Base-by-base conservation (phyloP, 1,139 yeast species). In the Kodamaea alishanica region DNA sequence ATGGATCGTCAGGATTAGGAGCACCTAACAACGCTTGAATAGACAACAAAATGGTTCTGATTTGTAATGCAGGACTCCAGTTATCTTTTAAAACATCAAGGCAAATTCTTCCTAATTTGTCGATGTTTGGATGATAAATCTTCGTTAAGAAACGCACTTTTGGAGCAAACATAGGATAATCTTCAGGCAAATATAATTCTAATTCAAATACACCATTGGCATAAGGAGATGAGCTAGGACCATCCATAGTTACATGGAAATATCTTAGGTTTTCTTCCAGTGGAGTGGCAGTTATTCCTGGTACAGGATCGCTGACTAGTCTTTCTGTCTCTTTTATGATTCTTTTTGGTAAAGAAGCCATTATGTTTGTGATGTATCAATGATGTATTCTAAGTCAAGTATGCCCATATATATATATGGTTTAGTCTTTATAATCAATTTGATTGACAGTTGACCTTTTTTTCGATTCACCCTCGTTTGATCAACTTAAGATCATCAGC, bases 61-160 rank as follows among this genome's bases (percentile, higher is more conserved):
- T 92, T 60, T 92, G 97, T 46, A 90, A 72, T 0, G 98, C 98
- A 6, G 98, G 98, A n/a, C 96, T 85, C 98, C 98, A 92, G 63
- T 67, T 73, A 63, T 81, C 86, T 64, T 92, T 92, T 58, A 92
- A 73, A 33, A 92, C 97, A 61, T 92, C 98, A 41, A 92, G 75
- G 64, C 98, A 92, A 52, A 92, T 92, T 50, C 98, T 76, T 4
- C 98, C 98, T 50, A 92, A 72, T 57, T 94, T 79, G 61, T 92
- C 98, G 52, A 92, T 92, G 62, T 92, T 92, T 33, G 98, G 98
- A 57, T 92, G 98, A 61, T 92, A 92, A 31, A 92, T 89, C 63
- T 84, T 88, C 34, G 98, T 92, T 46, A 92, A 68, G 54, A 92
- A 92, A 45, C 97, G 73, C 40, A 90, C 95, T 60, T 87, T 88